These are phyloP conservation scores for Millerago galiae DNA, from an alignment of 805 yeast species.

Conservation along the genomic window DNA sequence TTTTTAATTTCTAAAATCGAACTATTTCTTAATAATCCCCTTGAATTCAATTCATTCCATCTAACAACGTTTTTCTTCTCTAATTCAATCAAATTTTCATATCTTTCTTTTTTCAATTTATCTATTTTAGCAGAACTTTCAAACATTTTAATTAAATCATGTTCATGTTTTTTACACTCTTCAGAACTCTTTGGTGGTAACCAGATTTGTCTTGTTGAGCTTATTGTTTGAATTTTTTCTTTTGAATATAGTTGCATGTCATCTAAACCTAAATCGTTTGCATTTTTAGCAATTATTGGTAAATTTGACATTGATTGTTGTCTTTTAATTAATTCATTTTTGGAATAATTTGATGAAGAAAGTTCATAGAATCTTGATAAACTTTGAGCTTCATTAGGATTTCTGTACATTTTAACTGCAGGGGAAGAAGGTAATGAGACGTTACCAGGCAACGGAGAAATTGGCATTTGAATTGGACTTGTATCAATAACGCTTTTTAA, in stretches of 20 bases:
- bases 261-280: conserved; percentile 40
- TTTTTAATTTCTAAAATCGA: conserved; percentile 15
- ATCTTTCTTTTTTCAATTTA: conserved; percentile 10
- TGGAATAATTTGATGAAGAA: conserved; percentile 13
- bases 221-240: conserved; percentile 25
- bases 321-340: conserved; percentile 14
- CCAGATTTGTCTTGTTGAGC: conserved; percentile 59
- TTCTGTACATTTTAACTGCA: conserved; percentile 10
- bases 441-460: conserved; percentile 44
- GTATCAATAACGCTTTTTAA: conserved; percentile 19
- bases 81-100: not conserved
- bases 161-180: conserved; percentile 51
- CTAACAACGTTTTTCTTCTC: conserved; percentile 12
- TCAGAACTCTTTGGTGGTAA: conserved; percentile 57
- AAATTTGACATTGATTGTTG: conserved; percentile 17
- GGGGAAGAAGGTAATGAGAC: conserved; percentile 2
- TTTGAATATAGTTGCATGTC: conserved; percentile 51
- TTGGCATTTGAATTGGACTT: conserved; percentile 29
- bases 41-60: conserved; percentile 19
- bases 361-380: conserved; percentile 20
- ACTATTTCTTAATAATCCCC: conserved; percentile 12
- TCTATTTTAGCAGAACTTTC: conserved; percentile 17
- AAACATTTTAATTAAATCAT: conserved; percentile 42
- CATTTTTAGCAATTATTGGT: conserved; percentile 32
- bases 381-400: conserved; percentile 20